Base-by-base conservation (phyloP, 1,139 yeast genomes). In the Suhomyces bribrorum region DNA sequence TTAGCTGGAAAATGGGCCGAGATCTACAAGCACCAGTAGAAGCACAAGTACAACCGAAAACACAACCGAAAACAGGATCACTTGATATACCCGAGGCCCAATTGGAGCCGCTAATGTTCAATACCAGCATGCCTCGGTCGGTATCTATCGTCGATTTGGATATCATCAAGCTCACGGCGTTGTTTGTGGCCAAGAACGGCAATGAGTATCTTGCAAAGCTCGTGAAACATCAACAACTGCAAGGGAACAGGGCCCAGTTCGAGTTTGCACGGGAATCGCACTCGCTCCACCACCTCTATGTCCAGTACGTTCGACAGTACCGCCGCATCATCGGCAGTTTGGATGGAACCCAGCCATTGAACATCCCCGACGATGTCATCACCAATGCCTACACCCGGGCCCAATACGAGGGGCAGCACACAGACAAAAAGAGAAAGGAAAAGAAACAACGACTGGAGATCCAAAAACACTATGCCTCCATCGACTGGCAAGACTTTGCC, bases 401-500 rank as follows among this genome's bases (percentile, higher is more conserved):
- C 0, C 78, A 75, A 42, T 77, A 71, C 54, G 66, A 74, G 11
- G 69, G 70, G 38, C 59, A 64, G 31, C 53, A 62, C 38, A 60
- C 61, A 30, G 47, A 60, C 43, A 46, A 58, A 29, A 43, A 40
- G 40, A 60, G 41, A 56, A 66, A 54, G 50, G 59, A 40, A 50
- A 61, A 38, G 64, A 64, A 62, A 36, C 73, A 74, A 36, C 48
- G 53, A 15, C 44, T 49, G 12, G 52, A 55, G 26, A 61, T 68
- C 31, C 64, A 64, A 47, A 42, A 79, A 18, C 81, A 77, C 32
- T 86, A 74, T 61, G 90, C 94, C 0, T 77, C 84, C 22, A 83
- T 88, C 17, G 90, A 90, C 59, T 92, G 98, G 98, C 83, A 83
- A 44, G 87, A 86, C 45, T 89, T 89, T 54, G 67, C 73, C 2